A percentile compares a stretch with the other conserved stretches of the same genome.
Evolutionary conservation across 306 rosid species (phyloP).

Genomic region (Ormosia emarginata): DNA sequence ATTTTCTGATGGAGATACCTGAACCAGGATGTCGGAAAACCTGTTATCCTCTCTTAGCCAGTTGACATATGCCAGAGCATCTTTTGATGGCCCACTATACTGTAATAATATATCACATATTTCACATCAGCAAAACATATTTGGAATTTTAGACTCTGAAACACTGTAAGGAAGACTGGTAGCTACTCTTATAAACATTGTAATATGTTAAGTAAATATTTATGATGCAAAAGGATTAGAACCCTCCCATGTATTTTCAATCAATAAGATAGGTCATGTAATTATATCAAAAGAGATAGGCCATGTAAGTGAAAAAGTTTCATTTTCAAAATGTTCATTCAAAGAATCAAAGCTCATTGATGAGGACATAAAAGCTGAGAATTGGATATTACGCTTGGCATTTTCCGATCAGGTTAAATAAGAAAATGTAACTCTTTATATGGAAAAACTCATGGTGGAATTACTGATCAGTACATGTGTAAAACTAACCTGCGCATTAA

Average conservation of each 20-base stretch:
- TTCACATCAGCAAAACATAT: slow-evolving; percentile 21
- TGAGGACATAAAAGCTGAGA: background rate
- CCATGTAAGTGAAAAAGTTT: background rate
- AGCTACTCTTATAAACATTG: background rate
- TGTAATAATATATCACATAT: slow-evolving; percentile 50
- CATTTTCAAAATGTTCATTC: background rate
- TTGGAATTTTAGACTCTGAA: background rate
- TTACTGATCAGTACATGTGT: too few species aligned
- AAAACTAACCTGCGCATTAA: too few species aligned
- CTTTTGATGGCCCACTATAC: slow-evolving; percentile 92
- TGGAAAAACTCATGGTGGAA: too few species aligned
- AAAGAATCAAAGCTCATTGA: slow-evolving; percentile 1
- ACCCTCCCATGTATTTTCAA: background rate
- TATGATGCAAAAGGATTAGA: background rate
- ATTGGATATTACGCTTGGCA: background rate
- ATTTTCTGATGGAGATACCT: slow-evolving; percentile 64
- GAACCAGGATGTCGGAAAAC: slow-evolving; percentile 69
- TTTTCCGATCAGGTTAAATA: too few species aligned
- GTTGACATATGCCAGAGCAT: slow-evolving; percentile 68
- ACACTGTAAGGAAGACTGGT: background rate
- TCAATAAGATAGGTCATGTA: background rate
- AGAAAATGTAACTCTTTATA: background rate
- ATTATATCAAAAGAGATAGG: background rate
- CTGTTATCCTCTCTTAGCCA: slow-evolving; percentile 78
- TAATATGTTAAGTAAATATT: background rate